Base-by-base conservation (phyloP, 1,139 yeast species). In the Meyerozyma elateridarum region DNA sequence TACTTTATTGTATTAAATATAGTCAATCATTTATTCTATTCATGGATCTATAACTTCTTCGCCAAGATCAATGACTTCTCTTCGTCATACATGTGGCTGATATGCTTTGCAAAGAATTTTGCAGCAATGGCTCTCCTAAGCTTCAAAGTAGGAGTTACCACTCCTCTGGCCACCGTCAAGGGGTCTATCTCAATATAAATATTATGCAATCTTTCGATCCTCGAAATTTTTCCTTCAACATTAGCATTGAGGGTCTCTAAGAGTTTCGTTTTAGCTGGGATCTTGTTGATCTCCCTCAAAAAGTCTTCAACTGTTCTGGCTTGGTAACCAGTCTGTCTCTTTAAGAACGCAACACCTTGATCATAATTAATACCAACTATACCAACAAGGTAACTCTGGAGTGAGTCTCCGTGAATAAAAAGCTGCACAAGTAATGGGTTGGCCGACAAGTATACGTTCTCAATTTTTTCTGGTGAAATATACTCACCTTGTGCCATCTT, bases 351-450 rank as follows among this genome's bases (percentile, higher is more conserved):
- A 15, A 8, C n/a, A 5, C 30, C 30, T 9, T 6, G 18, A 6
- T 28, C 30, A 22, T 15, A 13, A 31, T 63, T 64, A 38, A 82
- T 61, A 14, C 89, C 89, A 25, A 75, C 59, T 34, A 83, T 57
- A 9, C 78, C 88, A 8, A 84, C 82, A 42, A 84, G 58, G 45
- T 50, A 80, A 3, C 74, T 66, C 45, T 76, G 63, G 17, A 73
- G 54, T 0, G 88, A 72, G 46, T 79, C 77, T n/a, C 93, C 93
- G 48, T 80, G 66, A 15, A 59, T 56, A 36, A 49, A 66, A 13
- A 64, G 39, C 48, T 66, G 73, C 19, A 49, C 44, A 21, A 64
- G 42, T 17, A 50, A 34, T 6, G 70, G 59, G 34, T 59, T 60
- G 19, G 49, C 42, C 2, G 66, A 52, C 32, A 61, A 51, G 40